Evolutionary conservation across 495 filamentous ascomycete genomes (phyloP).

Genomic region (Talaromyces thailandensis): DNA sequence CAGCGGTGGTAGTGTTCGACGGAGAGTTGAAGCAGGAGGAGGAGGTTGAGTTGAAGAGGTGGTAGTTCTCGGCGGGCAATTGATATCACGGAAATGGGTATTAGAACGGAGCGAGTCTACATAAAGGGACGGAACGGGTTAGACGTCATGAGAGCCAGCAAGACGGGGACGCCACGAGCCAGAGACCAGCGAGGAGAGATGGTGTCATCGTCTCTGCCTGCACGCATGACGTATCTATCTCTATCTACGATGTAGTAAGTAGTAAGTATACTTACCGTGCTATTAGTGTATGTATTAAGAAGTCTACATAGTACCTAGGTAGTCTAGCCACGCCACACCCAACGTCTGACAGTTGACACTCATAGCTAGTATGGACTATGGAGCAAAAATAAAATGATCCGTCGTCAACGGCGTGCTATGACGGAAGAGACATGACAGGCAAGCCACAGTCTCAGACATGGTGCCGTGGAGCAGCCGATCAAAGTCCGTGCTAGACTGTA

Average conservation of each 20-base stretch:
- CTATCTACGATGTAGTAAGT: neutral
- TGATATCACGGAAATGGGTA: neutral
- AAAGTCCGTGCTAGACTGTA: neutral
- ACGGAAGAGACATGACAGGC: neutral
- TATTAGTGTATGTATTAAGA: too few species aligned
- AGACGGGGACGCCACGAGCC: neutral
- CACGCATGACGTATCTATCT: neutral
- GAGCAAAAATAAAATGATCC: neutral
- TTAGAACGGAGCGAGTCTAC: neutral
- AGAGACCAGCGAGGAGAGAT: neutral
- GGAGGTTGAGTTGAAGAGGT: neutral
- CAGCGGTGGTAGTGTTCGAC: neutral
- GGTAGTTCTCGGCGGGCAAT: neutral
- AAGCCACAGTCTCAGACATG: neutral
- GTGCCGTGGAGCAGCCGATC: neutral
- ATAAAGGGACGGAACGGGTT: neutral
- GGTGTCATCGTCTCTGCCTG: neutral
- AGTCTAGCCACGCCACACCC: too few species aligned
- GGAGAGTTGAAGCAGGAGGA: neutral
- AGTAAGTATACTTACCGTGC: too few species aligned
- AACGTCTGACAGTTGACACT: too few species aligned
- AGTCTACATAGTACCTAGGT: too few species aligned
- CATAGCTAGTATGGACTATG: too few species aligned
- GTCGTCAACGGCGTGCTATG: neutral
- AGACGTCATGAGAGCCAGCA: neutral